Evolutionary conservation across 176 grass and related monocot genomes (phyloP).

Genomic region (Triticum monococcum): DNA sequence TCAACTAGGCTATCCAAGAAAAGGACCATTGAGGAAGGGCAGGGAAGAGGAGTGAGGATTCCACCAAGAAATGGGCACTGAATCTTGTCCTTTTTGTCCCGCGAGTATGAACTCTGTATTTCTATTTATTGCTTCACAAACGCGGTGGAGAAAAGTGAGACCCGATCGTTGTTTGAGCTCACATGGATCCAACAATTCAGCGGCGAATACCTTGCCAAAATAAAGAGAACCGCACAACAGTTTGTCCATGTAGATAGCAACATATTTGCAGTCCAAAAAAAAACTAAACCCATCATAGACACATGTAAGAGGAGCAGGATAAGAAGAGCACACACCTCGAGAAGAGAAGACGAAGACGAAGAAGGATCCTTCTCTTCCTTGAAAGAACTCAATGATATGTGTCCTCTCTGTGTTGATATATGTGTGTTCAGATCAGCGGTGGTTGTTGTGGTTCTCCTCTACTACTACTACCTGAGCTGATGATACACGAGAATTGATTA

Average conservation of each 20-base stretch:
- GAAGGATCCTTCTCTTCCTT: background rate
- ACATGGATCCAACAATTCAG: background rate
- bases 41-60: background rate
- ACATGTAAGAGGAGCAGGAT: background rate
- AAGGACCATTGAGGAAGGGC: background rate
- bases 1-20: background rate
- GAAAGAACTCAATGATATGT: background rate
- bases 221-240: background rate
- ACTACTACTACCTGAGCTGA: background rate
- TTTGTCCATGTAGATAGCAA: background rate
- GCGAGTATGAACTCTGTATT: background rate
- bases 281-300: background rate
- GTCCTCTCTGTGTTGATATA: background rate
- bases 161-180: background rate
- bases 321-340: background rate
- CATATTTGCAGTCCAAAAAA: background rate
- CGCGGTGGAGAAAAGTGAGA: background rate
- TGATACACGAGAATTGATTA: background rate
- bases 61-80: background rate
- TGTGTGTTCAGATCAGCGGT: background rate
- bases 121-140: background rate
- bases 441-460: background rate
- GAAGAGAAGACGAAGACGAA: background rate
- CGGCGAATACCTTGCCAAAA: background rate
- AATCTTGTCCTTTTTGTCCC: background rate